Percentiles rank a stretch among this genome's conserved stretches.
phyloP scores from a whole-genome alignment of 1,284 basidiomycete genomes.

The Cutaneotrichosporon dermatis region DNA sequence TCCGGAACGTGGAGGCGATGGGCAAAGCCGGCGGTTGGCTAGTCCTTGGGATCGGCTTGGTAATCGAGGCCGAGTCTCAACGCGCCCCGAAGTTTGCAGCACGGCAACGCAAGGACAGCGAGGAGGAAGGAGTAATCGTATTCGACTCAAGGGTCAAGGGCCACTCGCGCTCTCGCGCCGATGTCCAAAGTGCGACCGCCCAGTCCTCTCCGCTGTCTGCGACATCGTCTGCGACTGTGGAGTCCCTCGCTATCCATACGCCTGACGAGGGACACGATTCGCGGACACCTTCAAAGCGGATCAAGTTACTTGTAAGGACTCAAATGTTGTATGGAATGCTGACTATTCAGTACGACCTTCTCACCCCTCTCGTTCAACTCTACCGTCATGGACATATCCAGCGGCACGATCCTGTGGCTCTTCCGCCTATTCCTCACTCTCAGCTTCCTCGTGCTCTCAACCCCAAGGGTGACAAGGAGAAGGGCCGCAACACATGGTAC shows the following conservation, averaged over 20 bases:
- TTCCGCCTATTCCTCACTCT: slow-evolving; percentile 34
- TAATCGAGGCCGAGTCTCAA: slow-evolving; percentile 25
- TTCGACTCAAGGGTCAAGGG: slow-evolving; percentile 20
- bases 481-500: slow-evolving; percentile 37
- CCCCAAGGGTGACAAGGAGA: slow-evolving; percentile 37
- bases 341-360: slow-evolving; percentile 33
- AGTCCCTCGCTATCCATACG: slow-evolving; percentile 14
- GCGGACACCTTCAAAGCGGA: background rate
- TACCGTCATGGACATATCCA: slow-evolving; percentile 45
- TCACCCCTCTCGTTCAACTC: slow-evolving; percentile 34
- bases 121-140: slow-evolving; percentile 16
- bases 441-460: slow-evolving; percentile 30
- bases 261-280: slow-evolving; percentile 13
- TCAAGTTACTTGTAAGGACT: slow-evolving; percentile 30
- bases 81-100: background rate
- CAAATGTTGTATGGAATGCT: background rate
- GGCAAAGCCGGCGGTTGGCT: slow-evolving; percentile 44
- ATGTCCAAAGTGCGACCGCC: background rate
- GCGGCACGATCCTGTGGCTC: slow-evolving; percentile 34
- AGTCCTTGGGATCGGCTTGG: slow-evolving; percentile 39
- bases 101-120: background rate
- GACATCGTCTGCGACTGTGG: slow-evolving; percentile 4
- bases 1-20: slow-evolving; percentile 41
- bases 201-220: background rate
- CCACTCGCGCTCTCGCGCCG: background rate